Percentiles rank a stretch among this genome's conserved stretches.
These are phyloP conservation scores for Symbiodinium pilosum DNA, from an alignment of 73 alveolate species.

Conservation along the genomic window DNA sequence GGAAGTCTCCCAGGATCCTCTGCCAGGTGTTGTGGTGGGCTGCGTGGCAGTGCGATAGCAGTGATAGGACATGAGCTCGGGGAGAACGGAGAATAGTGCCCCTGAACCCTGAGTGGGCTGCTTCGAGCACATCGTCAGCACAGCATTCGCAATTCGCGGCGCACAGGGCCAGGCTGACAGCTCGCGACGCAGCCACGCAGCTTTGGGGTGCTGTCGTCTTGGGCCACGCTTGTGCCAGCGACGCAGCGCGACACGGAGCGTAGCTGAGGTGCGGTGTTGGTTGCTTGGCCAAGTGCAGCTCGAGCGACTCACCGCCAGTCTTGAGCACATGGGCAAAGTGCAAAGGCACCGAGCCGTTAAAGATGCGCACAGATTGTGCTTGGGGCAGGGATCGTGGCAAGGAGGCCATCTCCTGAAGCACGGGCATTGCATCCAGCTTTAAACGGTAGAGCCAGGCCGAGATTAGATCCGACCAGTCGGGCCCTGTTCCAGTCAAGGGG, in stretches of 20 bases:
- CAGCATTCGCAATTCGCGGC: constrained; percentile 83
- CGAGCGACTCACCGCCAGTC: constrained; percentile 78
- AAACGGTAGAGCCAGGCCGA: not conserved
- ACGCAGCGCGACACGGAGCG: constrained; percentile 44
- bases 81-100: constrained; percentile 44
- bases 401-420: not conserved
- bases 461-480: not conserved
- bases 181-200: not conserved
- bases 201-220: not conserved
- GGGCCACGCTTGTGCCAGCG: constrained; percentile 6
- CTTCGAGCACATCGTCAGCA: constrained; percentile 26
- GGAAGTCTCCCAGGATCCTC: constrained; percentile 57
- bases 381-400: not conserved
- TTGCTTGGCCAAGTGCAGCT: constrained; percentile 35
- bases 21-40: constrained; percentile 77
- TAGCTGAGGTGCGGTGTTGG: constrained; percentile 25
- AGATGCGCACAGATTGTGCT: not conserved
- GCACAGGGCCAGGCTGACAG: constrained; percentile 23
- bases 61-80: constrained; percentile 46
- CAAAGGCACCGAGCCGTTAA: not conserved
- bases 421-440: not conserved
- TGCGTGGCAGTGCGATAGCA: constrained; percentile 53
- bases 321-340: not conserved
- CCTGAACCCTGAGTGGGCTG: not conserved
- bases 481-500: constrained; percentile 67